Evolutionary conservation across 176 grass and related monocot species (phyloP).

Genomic region (Aegilops longissima): DNA sequence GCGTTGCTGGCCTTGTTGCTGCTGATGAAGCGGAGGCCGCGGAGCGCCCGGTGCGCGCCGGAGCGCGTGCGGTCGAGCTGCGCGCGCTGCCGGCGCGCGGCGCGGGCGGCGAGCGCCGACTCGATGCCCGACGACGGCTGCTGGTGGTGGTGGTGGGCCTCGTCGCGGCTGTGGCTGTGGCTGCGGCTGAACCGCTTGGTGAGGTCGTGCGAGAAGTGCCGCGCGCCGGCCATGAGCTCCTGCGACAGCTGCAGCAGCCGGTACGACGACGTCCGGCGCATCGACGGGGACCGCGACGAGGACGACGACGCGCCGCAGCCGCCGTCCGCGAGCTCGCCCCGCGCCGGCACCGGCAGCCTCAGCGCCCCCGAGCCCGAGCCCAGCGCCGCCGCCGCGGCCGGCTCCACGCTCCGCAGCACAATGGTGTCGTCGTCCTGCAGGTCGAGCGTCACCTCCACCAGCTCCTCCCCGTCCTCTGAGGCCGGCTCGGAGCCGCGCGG

Average conservation of each 20-base stretch:
- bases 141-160: not conserved
- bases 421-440: conserved; percentile 95
- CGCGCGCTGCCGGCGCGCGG: conserved; percentile 61
- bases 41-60: conserved; percentile 79
- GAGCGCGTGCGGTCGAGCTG: conserved; percentile 83
- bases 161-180: conserved; percentile 41
- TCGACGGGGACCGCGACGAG: conserved; percentile 69
- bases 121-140: conserved; percentile 49
- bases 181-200: conserved; percentile 72
- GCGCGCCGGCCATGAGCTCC: conserved; percentile 76
- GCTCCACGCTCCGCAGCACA: conserved; percentile 93
- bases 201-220: conserved; percentile 81
- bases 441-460: conserved; percentile 98
- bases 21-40: conserved; percentile 94
- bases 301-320: conserved; percentile 28
- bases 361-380: conserved; percentile 28
- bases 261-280: conserved; percentile 75
- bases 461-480: conserved; percentile 81
- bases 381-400: conserved; percentile 32
- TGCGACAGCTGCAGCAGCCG: conserved; percentile 87
- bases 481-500: conserved; percentile 48
- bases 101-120: conserved; percentile 74
- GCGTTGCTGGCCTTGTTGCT: conserved; percentile 71
- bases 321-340: conserved; percentile 7
- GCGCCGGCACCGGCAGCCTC: conserved; percentile 26